Evolutionary conservation across 176 grass and related monocot species (phyloP).

Genomic region (Canna indica): DNA sequence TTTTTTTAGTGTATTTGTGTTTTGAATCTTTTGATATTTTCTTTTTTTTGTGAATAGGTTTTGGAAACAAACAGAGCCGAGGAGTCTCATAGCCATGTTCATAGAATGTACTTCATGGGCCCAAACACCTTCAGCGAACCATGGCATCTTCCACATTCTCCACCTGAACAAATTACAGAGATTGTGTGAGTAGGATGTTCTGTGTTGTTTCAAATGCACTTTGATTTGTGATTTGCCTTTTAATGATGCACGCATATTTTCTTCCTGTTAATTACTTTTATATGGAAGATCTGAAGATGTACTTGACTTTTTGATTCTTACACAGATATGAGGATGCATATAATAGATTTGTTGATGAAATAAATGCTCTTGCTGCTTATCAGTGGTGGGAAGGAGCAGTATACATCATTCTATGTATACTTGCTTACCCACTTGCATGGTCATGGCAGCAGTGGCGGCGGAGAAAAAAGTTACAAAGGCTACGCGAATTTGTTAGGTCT

Average conservation of each 20-base stretch:
- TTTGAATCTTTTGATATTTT: too few relatives aligned
- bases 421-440: conserved; percentile 88
- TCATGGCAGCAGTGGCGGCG: conserved; percentile 97
- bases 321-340: conserved; percentile 84
- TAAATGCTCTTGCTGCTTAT: conserved; percentile 88
- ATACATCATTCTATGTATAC: conserved; percentile 70
- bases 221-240: background rate
- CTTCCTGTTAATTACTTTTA: conserved; percentile 12
- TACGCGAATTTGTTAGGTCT: conserved; percentile 97
- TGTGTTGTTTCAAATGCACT: conserved; percentile 3
- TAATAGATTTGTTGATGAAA: conserved; percentile 93
- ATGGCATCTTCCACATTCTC: conserved; percentile 91
- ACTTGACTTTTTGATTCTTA: background rate
- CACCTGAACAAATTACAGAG: conserved; percentile 80
- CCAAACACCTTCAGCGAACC: conserved; percentile 96
- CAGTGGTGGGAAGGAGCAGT: conserved; percentile 98
- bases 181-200: conserved; percentile 70
- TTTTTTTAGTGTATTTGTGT: conserved; percentile 15
- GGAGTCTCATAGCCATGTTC: conserved; percentile 91
- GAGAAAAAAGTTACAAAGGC: conserved; percentile 88
- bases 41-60: conserved; percentile 44
- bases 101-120: conserved; percentile 99
- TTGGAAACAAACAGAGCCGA: conserved; percentile 97
- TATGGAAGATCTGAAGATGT: background rate
- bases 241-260: background rate